Evolutionary conservation across 2,329 filamentous ascomycete genomes (phyloP).

Genomic region (Dactylellina leptospora): DNA sequence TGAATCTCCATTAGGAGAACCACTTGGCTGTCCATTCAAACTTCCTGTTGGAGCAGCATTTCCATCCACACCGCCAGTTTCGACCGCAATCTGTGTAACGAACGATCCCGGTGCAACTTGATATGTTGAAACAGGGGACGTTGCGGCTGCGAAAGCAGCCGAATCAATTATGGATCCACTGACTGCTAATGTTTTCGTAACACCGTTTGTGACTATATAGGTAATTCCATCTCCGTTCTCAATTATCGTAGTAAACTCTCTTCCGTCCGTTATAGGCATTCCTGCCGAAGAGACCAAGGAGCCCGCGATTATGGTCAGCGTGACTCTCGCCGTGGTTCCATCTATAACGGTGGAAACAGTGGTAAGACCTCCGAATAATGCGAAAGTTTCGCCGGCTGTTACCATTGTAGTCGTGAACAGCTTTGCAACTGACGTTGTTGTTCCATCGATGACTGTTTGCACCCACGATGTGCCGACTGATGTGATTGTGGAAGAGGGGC

Average conservation of each 20-base stretch:
- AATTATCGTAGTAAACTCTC: neutral
- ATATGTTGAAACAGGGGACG: neutral
- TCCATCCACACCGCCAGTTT: too few relatives aligned
- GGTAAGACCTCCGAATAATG: neutral
- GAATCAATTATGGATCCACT: neutral
- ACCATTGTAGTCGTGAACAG: neutral
- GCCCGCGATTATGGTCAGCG: neutral
- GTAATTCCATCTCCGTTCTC: slow-evolving; percentile 1
- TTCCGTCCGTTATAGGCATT: neutral
- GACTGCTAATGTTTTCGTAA: slow-evolving; percentile 3
- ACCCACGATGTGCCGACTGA: neutral
- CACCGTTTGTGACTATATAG: neutral
- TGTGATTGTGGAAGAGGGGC: neutral
- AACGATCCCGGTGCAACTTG: neutral
- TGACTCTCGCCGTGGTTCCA: slow-evolving; percentile 1
- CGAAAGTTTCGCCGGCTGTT: neutral
- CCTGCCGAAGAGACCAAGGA: neutral
- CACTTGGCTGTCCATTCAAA: too few relatives aligned
- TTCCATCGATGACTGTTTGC: slow-evolving; percentile 4
- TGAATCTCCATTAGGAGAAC: too few relatives aligned
- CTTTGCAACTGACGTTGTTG: neutral
- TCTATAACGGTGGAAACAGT: neutral
- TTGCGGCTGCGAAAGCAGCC: neutral
- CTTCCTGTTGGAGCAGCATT: too few relatives aligned
- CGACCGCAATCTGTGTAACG: neutral